Conservation (phyloP, 1,139 yeast genomes). For the Hyphopichia pseudoburtonii region DNA sequence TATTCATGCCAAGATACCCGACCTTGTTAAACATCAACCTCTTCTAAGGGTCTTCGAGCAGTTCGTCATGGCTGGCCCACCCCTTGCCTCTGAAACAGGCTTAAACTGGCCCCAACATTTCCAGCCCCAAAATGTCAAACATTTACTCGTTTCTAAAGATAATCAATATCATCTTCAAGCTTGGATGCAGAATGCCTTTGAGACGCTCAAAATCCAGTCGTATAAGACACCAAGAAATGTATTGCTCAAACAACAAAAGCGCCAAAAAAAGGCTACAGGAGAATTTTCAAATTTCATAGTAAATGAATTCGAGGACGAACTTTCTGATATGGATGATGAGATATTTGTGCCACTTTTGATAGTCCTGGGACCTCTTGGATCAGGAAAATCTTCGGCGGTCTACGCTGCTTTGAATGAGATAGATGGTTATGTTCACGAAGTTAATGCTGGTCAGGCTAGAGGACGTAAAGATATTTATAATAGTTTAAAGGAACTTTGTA, state of each 20-base stretch:
- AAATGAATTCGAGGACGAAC: constrained; percentile 9
- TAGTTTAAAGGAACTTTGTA: constrained; percentile 73
- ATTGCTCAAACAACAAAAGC: constrained; percentile 19
- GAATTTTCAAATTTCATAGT: neutral
- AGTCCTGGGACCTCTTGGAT: constrained; percentile 69
- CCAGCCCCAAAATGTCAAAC: constrained; percentile 36
- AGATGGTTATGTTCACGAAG: constrained; percentile 76
- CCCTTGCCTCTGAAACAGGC: constrained; percentile 15
- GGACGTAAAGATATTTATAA: constrained; percentile 69
- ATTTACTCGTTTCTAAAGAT: constrained; percentile 33
- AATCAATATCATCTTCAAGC: constrained; percentile 23
- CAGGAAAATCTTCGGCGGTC: constrained; percentile 77
- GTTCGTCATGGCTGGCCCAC: constrained; percentile 11
- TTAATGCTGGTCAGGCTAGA: constrained; percentile 72
- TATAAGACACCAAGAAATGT: constrained; percentile 32
- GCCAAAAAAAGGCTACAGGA: constrained; percentile 15
- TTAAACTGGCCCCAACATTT: constrained; percentile 19
- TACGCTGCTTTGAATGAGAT: constrained; percentile 66
- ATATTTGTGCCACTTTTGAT: constrained; percentile 62
- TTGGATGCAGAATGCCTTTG: constrained; percentile 56
- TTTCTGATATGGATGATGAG: constrained; percentile 30
- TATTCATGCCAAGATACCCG: constrained; percentile 10
- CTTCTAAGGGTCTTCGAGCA: constrained; percentile 21
- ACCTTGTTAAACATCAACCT: constrained; percentile 12
- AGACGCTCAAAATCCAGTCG: constrained; percentile 32